Conservation (phyloP, 768 basidiomycete genomes). For the Podaxis pistillaris region DNA sequence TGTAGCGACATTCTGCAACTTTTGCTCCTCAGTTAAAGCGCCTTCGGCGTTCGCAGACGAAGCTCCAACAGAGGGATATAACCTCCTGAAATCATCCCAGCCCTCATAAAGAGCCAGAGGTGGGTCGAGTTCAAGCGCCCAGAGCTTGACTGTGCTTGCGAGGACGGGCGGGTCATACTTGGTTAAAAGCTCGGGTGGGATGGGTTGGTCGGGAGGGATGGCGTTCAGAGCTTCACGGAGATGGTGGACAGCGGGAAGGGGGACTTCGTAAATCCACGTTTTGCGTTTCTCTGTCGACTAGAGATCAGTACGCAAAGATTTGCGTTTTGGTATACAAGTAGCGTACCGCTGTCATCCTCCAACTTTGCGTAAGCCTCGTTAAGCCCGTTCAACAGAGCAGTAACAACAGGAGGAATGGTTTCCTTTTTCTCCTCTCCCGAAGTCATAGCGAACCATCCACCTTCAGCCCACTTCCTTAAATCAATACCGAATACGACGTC, state of each 20-base stretch:
- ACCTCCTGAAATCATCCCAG: constrained; percentile 86
- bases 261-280: constrained; percentile 94
- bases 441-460: constrained; percentile 62
- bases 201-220: constrained; percentile 54
- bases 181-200: constrained; percentile 48
- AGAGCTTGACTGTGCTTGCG: constrained; percentile 83
- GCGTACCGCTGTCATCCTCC: constrained; percentile 49
- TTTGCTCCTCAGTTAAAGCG: constrained; percentile 53
- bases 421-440: constrained; percentile 60
- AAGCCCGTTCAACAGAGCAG: constrained; percentile 62
- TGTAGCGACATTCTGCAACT: constrained; percentile 56
- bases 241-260: constrained; percentile 78
- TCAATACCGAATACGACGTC: constrained; percentile 93
- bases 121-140: constrained; percentile 88
- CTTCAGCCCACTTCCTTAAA: constrained; percentile 87
- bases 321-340: background rate
- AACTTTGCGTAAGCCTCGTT: constrained; percentile 60
- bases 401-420: constrained; percentile 70
- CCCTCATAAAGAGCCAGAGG: constrained; percentile 83
- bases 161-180: constrained; percentile 86
- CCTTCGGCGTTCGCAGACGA: constrained; percentile 48
- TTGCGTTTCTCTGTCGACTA: constrained; percentile 66
- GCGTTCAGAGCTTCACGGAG: constrained; percentile 83
- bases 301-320: background rate
- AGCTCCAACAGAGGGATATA: constrained; percentile 80